These are phyloP conservation scores for Nematodospora valgi DNA, from an alignment of 805 yeast genomes.

Conservation along the genomic window DNA sequence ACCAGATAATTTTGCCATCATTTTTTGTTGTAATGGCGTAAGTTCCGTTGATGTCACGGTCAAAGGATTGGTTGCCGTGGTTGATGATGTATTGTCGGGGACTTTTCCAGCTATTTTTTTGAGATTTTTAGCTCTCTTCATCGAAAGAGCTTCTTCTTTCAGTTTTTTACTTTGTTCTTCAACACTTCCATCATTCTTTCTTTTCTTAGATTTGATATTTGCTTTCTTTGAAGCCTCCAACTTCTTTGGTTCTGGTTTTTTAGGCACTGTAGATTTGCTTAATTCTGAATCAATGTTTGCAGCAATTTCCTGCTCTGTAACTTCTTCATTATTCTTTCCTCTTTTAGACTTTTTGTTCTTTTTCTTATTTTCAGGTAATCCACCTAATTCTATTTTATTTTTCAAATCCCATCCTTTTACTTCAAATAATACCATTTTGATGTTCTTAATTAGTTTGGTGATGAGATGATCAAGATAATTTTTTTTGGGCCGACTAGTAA, in stretches of 20 bases:
- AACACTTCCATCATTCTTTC: constrained; percentile 4
- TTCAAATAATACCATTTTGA: constrained; percentile 64
- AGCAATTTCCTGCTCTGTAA: no score
- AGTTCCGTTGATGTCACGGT: constrained; percentile 37
- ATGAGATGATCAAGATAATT: constrained; percentile 7
- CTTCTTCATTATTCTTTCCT: constrained; percentile 16
- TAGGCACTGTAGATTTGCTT: constrained; percentile 6
- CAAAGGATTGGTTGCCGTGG: constrained; percentile 12
- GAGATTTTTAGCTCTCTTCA: constrained; percentile 9
- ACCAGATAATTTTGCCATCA: constrained; percentile 93
- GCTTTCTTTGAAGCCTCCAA: constrained; percentile 4
- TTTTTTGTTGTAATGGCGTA: constrained; percentile 89
- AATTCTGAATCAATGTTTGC: constrained; percentile 6
- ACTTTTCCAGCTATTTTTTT: constrained; percentile 7
- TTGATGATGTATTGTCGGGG: not conserved
- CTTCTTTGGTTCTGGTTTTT: constrained; percentile 9
- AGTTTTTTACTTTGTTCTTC: constrained; percentile 3
- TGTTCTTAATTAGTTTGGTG: not conserved
- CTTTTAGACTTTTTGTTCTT: constrained; percentile 22
- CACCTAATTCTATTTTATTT: constrained; percentile 48
- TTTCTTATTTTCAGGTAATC: constrained; percentile 23
- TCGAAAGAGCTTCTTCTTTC: constrained; percentile 6
- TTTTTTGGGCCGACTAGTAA: no score
- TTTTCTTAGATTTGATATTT: constrained; percentile 3
- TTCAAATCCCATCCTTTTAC: constrained; percentile 82